Conservation (phyloP, 1,284 basidiomycete species). For the Ustilago curta region DNA sequence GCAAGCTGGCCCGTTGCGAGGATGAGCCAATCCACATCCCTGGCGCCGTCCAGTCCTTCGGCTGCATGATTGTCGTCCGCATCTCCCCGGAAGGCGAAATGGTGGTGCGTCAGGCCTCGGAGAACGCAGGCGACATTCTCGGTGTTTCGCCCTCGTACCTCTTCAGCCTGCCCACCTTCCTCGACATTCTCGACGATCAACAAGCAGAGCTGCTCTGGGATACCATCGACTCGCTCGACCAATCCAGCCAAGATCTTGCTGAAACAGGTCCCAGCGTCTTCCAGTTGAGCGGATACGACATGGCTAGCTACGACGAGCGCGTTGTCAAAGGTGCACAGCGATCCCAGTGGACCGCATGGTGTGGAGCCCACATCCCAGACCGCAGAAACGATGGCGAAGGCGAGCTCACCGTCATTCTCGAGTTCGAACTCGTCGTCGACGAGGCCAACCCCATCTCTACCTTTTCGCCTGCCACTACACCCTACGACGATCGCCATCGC, state of each 20-base stretch:
- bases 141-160: conserved; percentile 82
- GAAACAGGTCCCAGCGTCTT: conserved; percentile 73
- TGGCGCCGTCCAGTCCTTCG: conserved; percentile 86
- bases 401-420: conserved; percentile 72
- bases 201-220: conserved; percentile 83
- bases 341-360: conserved; percentile 84
- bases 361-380: conserved; percentile 76
- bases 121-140: conserved; percentile 78
- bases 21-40: conserved; percentile 90
- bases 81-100: conserved; percentile 77
- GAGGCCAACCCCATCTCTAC: conserved; percentile 76
- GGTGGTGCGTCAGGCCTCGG: conserved; percentile 82
- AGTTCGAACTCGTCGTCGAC: conserved; percentile 85
- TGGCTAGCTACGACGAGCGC: conserved; percentile 65
- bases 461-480: conserved; percentile 47
- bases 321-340: conserved; percentile 70
- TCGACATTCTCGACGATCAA: conserved; percentile 77
- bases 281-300: conserved; percentile 76
- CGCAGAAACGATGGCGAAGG: conserved; percentile 34
- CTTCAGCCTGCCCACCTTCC: conserved; percentile 82
- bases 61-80: conserved; percentile 82
- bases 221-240: conserved; percentile 78
- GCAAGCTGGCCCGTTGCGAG: conserved; percentile 78
- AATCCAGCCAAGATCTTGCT: conserved; percentile 72
- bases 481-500: conserved; percentile 19